A percentile compares a stretch with the other conserved stretches of the same genome.
Evolutionary conservation across 2,329 filamentous ascomycete genomes (phyloP).

Genomic region (Alternaria hordeiaustralica): DNA sequence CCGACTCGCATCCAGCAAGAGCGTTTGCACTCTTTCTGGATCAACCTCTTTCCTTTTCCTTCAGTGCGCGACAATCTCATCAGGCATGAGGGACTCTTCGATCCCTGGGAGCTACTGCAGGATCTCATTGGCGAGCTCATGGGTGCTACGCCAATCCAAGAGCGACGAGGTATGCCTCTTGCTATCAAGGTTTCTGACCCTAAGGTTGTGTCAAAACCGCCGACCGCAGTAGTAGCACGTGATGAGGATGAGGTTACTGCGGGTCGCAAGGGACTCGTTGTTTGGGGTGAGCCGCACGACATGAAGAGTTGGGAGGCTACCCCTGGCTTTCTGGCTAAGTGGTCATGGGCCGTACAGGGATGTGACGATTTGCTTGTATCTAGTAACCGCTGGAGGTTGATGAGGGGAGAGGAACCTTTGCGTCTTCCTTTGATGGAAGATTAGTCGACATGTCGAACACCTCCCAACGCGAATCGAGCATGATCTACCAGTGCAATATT

Average conservation of each 20-base stretch:
- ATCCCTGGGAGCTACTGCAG: slow-evolving; percentile 5
- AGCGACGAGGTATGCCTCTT: background rate
- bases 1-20: slow-evolving; percentile 58
- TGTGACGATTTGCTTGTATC: slow-evolving; percentile 10
- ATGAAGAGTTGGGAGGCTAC: slow-evolving; percentile 14
- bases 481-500: background rate
- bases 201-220: background rate
- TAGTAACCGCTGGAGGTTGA: slow-evolving; percentile 6
- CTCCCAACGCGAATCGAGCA: background rate
- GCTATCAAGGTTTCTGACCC: background rate
- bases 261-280: slow-evolving; percentile 7
- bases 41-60: slow-evolving; percentile 65
- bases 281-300: slow-evolving; percentile 18
- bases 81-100: background rate
- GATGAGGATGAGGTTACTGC: slow-evolving; percentile 4
- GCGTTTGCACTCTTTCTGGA: slow-evolving; percentile 60
- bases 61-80: slow-evolving; percentile 59
- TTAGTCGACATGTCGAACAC: background rate
- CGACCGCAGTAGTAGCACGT: background rate
- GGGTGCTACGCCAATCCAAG: background rate
- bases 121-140: slow-evolving; percentile 12
- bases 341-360: slow-evolving; percentile 12
- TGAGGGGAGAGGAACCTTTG: background rate
- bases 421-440: background rate
- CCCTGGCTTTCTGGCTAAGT: slow-evolving; percentile 9